Percentiles rank a stretch among this genome's conserved stretches.
These are phyloP conservation scores for Blastobotrys malaysiensis DNA, from an alignment of 1,139 yeast genomes.

Conservation along the genomic window DNA sequence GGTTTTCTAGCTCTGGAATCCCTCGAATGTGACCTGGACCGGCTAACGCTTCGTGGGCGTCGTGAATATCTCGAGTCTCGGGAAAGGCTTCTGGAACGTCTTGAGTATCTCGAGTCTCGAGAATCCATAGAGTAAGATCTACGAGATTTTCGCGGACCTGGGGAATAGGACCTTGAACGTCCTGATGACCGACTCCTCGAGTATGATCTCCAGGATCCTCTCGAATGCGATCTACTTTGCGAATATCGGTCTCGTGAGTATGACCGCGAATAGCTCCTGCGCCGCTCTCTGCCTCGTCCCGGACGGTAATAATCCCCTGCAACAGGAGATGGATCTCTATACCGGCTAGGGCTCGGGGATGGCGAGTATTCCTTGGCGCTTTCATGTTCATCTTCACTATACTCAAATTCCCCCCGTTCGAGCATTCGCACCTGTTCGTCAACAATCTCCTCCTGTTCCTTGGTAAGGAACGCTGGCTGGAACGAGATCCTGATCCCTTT, in stretches of 20 bases:
- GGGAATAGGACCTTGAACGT: neutral
- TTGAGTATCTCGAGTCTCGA: neutral
- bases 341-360: neutral
- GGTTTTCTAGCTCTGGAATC: no score
- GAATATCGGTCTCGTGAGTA: neutral
- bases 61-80: neutral
- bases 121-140: neutral
- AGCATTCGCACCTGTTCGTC: neutral
- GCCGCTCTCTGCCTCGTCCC: neutral
- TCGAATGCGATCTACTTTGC: neutral
- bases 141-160: neutral
- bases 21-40: no score
- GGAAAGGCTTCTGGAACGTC: no score
- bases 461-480: neutral
- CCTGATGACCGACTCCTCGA: neutral
- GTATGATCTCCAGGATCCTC: neutral
- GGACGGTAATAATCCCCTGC: neutral
- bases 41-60: no score
- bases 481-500: neutral
- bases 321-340: neutral
- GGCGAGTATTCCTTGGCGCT: neutral
- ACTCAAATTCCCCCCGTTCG: neutral
- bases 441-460: neutral
- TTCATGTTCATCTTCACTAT: neutral
- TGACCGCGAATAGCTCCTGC: neutral